A percentile compares a stretch with the other conserved stretches of the same genome.
Conservation (phyloP, 805 yeast species). For the Lipomyces oligophaga region DNA sequence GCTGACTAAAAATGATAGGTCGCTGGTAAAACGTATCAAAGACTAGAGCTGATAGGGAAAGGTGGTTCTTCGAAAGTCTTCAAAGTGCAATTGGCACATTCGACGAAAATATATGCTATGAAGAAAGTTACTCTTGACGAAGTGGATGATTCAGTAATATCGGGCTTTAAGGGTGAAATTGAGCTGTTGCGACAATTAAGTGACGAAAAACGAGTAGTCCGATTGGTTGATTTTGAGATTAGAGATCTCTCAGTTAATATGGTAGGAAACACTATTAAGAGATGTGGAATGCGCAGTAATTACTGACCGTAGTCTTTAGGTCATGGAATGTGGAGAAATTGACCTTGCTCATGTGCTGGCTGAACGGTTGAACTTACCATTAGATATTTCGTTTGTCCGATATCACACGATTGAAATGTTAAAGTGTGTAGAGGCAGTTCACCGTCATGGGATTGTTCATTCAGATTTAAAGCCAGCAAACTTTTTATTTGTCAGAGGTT, state of each 20-base stretch:
- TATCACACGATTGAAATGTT: constrained; percentile 75
- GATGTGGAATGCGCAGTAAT: background rate
- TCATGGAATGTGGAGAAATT: constrained; percentile 91
- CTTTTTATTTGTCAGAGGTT: constrained; percentile 61
- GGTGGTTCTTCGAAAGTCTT: constrained; percentile 94
- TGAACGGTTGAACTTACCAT: constrained; percentile 47
- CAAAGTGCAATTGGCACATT: constrained; percentile 56
- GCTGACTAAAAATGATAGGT: constrained; percentile 4
- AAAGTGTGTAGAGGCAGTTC: constrained; percentile 84
- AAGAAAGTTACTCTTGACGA: constrained; percentile 73
- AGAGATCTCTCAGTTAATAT: constrained; percentile 59
- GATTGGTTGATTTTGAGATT: constrained; percentile 69
- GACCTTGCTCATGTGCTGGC: constrained; percentile 80
- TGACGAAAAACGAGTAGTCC: constrained; percentile 68
- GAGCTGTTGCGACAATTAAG: constrained; percentile 61
- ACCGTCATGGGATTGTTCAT: constrained; percentile 77
- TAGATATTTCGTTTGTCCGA: constrained; percentile 73
- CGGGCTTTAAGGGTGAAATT: constrained; percentile 87
- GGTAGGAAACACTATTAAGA: constrained; percentile 37
- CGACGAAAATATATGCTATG: constrained; percentile 64
- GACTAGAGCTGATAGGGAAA: constrained; percentile 74
- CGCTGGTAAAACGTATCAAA: constrained; percentile 57
- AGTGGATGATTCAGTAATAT: constrained; percentile 69
- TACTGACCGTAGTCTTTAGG: constrained; percentile 6
- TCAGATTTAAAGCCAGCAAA: constrained; percentile 69